Evolutionary conservation across 495 filamentous ascomycete species (phyloP).

Genomic region (Penicillium fimorum): DNA sequence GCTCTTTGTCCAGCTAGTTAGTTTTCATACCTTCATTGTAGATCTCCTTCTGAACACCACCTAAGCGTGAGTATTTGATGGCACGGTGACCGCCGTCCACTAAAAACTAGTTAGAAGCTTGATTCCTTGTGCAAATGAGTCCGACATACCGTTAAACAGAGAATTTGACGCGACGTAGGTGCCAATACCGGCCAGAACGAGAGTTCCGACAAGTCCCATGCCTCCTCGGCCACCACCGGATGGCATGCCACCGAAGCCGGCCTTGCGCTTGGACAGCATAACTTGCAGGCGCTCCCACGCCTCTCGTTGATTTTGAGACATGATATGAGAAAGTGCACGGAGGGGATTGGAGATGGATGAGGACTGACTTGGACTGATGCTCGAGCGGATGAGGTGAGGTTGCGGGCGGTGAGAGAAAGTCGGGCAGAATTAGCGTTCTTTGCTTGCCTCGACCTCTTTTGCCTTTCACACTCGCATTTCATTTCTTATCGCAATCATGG

Average conservation of each 20-base stretch:
- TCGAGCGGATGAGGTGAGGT: slow-evolving; percentile 27
- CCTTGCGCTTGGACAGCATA: slow-evolving; percentile 55
- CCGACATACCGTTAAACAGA: slow-evolving; percentile 78
- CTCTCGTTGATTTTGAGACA: slow-evolving; percentile 61
- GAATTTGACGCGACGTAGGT: slow-evolving; percentile 70
- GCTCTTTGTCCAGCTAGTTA: slow-evolving; percentile 3
- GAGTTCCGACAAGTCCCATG: slow-evolving; percentile 42
- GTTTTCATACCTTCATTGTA: slow-evolving; percentile 78
- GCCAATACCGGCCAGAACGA: slow-evolving; percentile 65
- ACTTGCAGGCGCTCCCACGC: slow-evolving; percentile 63
- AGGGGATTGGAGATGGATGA: slow-evolving; percentile 21
- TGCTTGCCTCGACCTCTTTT: slow-evolving; percentile 17
- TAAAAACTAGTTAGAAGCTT: slow-evolving; percentile 29
- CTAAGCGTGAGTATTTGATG: slow-evolving; percentile 94
- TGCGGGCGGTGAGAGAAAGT: slow-evolving; percentile 24
- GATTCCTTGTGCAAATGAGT: neutral
- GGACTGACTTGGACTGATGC: slow-evolving; percentile 17
- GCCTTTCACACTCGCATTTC: slow-evolving; percentile 6
- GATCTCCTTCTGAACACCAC: slow-evolving; percentile 94
- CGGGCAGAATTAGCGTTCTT: slow-evolving; percentile 27
- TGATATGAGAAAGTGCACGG: slow-evolving; percentile 33
- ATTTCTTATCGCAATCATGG: slow-evolving; percentile 40
- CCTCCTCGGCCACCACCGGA: slow-evolving; percentile 53
- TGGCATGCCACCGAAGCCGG: slow-evolving; percentile 40
- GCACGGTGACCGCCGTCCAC: slow-evolving; percentile 98